Evolutionary conservation across 768 basidiomycete species (phyloP).

Genomic region (Termitomyces sp.): DNA sequence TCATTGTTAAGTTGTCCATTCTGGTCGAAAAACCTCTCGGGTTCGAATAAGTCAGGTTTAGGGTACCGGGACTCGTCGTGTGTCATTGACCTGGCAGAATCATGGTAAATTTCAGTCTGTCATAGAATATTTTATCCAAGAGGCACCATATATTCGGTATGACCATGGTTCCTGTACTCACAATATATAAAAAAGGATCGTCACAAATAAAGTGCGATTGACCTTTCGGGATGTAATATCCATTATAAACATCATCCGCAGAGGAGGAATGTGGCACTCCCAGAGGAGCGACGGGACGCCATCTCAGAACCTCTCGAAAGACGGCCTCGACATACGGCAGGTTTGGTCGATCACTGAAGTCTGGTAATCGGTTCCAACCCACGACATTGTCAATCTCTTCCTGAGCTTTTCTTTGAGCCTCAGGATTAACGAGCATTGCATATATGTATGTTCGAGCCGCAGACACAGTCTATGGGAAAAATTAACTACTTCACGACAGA

Average conservation of each 20-base stretch:
- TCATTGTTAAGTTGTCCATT: no score
- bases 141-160: not conserved
- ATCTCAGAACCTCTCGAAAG: constrained; percentile 31
- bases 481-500: not conserved
- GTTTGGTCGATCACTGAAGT: no score
- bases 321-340: constrained; percentile 29
- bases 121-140: not conserved
- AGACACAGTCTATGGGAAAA: constrained; percentile 1
- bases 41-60: no score
- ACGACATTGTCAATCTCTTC: no score
- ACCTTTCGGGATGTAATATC: constrained; percentile 9
- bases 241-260: constrained; percentile 7
- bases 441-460: no score
- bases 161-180: not conserved
- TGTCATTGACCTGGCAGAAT: not conserved
- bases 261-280: not conserved
- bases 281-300: constrained; percentile 14
- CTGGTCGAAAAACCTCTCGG: not conserved
- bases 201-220: not conserved
- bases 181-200: not conserved
- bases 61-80: no score
- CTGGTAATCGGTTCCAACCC: no score
- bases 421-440: no score
- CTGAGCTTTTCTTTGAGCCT: no score
- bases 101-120: not conserved